phyloP scores from a whole-genome alignment of 1,284 basidiomycete genomes.

The Rhodofomes roseus region DNA sequence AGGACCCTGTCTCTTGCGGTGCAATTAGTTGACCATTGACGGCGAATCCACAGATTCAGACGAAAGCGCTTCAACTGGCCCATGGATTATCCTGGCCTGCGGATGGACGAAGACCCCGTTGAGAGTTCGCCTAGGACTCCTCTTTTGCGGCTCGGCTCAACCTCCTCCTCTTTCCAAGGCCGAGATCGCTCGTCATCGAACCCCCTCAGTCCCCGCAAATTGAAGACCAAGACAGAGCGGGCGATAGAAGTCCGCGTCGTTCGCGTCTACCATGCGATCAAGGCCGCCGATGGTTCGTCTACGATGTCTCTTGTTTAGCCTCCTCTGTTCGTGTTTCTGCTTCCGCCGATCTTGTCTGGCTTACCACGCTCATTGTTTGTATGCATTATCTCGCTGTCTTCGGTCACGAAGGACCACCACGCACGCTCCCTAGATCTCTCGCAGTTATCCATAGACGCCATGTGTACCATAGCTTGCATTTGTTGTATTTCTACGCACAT shows the following conservation, averaged over 20 bases:
- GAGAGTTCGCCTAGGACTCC: constrained; percentile 7
- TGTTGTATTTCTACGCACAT: background rate
- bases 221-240: constrained; percentile 14
- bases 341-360: background rate
- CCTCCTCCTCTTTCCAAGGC: background rate
- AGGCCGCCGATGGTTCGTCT: background rate
- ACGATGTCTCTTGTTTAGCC: background rate
- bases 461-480: background rate
- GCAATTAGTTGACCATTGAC: background rate
- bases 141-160: constrained; percentile 11
- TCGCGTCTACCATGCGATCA: constrained; percentile 42
- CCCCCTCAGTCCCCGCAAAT: background rate
- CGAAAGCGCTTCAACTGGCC: constrained; percentile 50
- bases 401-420: background rate
- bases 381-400: background rate
- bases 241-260: constrained; percentile 53
- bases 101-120: constrained; percentile 13
- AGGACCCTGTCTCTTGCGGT: background rate
- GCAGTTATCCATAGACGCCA: background rate
- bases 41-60: constrained; percentile 43
- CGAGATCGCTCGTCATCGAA: constrained; percentile 5
- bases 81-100: constrained; percentile 19
- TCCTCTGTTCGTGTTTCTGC: background rate
- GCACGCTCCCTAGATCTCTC: background rate
- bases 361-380: background rate